These are phyloP conservation scores for Zygotorulaspora chibaensis DNA, from an alignment of 805 yeast species.

Conservation along the genomic window DNA sequence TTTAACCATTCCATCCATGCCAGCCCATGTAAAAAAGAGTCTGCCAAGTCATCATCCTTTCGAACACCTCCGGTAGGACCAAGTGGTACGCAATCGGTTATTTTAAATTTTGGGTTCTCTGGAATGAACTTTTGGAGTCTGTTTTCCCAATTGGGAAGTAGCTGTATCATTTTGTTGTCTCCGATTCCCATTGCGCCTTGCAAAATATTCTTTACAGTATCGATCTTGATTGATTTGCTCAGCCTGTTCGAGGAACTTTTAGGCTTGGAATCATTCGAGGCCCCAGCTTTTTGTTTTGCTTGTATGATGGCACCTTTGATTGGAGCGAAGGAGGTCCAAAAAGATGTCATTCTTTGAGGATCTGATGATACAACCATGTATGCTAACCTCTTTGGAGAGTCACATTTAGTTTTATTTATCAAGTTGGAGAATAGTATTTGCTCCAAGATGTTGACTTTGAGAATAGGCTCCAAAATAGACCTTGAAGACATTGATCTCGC, in stretches of 20 bases:
- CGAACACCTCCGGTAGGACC: constrained; percentile 22
- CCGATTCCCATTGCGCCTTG: constrained; percentile 6
- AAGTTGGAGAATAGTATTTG: constrained; percentile 25
- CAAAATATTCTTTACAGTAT: constrained; percentile 8
- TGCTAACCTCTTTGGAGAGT: constrained; percentile 1
- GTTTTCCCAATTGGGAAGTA: constrained; percentile 10
- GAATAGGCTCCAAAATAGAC: constrained; percentile 46
- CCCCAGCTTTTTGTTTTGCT: neutral
- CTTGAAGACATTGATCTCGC: constrained; percentile 46
- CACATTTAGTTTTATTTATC: constrained; percentile 5
- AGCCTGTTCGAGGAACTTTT: constrained; percentile 3
- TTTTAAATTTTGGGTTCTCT: constrained; percentile 5
- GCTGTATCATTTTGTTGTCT: neutral
- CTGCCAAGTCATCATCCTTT: constrained; percentile 65
- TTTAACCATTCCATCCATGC: constrained; percentile 44
- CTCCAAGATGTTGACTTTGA: constrained; percentile 53
- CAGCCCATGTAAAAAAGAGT: constrained; percentile 58
- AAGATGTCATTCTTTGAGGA: constrained; percentile 30
- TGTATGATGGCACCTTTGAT: neutral
- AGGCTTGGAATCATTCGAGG: constrained; percentile 1
- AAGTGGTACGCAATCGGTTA: constrained; percentile 10
- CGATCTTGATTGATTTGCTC: constrained; percentile 9
- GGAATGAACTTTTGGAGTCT: constrained; percentile 3
- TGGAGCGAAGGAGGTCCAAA: constrained; percentile 21
- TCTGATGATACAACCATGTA: constrained; percentile 23